Evolutionary conservation across 345 rosid genomes (phyloP), one percentile per base, ranked within the genome.

Genomic region (Salix koriyanagi): DNA sequence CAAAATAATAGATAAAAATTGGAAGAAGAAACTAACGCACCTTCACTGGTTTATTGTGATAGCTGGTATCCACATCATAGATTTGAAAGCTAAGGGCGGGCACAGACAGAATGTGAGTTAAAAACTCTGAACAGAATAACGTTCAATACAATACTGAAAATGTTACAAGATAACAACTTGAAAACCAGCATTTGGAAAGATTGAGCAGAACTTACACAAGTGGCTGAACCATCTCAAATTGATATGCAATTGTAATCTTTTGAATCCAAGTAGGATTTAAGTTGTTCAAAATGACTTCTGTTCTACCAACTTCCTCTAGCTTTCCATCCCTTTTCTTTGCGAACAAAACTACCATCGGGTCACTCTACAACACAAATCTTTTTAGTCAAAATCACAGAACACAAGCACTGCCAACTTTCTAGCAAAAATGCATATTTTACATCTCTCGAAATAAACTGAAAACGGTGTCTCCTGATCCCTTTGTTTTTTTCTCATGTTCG

Each of bases 221-320:
- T 60, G 85, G 82, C 79, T 94, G 98, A 60, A 92, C 85, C 10
- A 85, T 82, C 85, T 94, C 98, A 82, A 91, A 94, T 68, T 90
- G 98, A 85, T 88, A 90, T 75, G 90, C 78, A 79, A 92, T 74
- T 12, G 87, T 81, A 37, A 89, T 79, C 84, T 92, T 94, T 74
- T 83, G 73, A 79, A 94, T 91, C 97, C 98, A 94, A 52, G 83
- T 74, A 76, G 98, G 98, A 81, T 89, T 85, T 76, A 92, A 84
- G 77, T 48, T 80, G 76, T 94, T 94, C 58, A 88, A 71, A 65
- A 92, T 82, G 69, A 92, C 97, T 86, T 94, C 98, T 25, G 98
- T 91, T 18, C 91, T 93, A 61, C 96, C 97, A 82, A 94, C 84
- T 86, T 94, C 98, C 81, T 90, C 90, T 37, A 94, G 86, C 30